A percentile compares a stretch with the other conserved stretches of the same genome.
Conservation (phyloP, 2,329 filamentous ascomycete species). For the Ceratocystis diversiconidia region DNA sequence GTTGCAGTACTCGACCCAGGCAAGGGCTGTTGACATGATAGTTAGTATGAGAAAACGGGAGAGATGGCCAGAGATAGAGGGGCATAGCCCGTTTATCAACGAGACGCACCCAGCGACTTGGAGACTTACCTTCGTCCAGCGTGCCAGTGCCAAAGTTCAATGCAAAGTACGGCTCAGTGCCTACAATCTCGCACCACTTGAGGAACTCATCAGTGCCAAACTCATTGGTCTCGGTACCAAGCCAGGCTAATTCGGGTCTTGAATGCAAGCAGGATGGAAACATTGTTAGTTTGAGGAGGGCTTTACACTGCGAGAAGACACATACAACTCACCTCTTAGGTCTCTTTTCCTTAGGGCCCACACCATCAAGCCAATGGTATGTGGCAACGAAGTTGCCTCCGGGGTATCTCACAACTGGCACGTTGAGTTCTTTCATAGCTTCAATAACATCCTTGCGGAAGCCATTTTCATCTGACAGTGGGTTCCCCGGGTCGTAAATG, state of each 20-base stretch:
- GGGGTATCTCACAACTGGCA: conserved; percentile 67
- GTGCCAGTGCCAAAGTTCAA: conserved; percentile 71
- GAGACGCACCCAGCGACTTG: background rate
- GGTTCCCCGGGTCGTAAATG: conserved; percentile 64
- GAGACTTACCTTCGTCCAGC: conserved; percentile 25
- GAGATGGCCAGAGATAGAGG: background rate
- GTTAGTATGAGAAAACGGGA: background rate
- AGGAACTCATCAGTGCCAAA: conserved; percentile 83
- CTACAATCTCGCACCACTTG: conserved; percentile 59
- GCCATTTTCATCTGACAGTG: conserved; percentile 58
- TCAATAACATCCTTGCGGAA: conserved; percentile 68
- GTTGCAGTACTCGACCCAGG: conserved; percentile 81
- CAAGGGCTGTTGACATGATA: conserved; percentile 33
- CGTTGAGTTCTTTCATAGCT: conserved; percentile 56
- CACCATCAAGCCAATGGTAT: conserved; percentile 72
- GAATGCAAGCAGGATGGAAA: background rate
- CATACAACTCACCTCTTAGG: conserved; percentile 30
- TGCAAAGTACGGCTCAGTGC: conserved; percentile 64
- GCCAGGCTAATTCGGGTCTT: conserved; percentile 65
- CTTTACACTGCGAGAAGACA: background rate
- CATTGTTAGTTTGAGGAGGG: background rate
- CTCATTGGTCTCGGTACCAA: conserved; percentile 59
- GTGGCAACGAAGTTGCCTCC: conserved; percentile 76
- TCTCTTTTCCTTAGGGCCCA: conserved; percentile 57
- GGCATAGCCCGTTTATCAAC: background rate